Conservation (phyloP, 1,139 yeast species). For the Magnusiomyces paraingens region DNA sequence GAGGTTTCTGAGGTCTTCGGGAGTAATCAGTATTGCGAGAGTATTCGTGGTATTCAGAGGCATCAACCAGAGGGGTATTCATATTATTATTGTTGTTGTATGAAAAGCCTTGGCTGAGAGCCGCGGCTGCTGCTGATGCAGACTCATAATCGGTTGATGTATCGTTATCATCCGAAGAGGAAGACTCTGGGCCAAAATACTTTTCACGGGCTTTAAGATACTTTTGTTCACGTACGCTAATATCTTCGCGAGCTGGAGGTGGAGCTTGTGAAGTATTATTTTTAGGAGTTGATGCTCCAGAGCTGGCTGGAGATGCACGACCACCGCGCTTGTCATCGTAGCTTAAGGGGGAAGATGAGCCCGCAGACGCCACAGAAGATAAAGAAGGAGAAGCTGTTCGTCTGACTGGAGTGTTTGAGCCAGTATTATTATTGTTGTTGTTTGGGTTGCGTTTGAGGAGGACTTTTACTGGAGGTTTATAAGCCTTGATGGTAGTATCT, state of each 20-base stretch:
- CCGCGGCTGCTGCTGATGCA: not conserved
- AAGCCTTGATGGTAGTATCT: conserved; percentile 11
- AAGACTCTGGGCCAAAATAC: conserved; percentile 13
- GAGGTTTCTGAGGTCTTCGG: not conserved
- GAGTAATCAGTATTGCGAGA: conserved; percentile 2
- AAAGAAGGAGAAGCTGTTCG: not conserved
- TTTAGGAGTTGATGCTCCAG: conserved; percentile 7
- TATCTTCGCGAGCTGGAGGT: conserved; percentile 14
- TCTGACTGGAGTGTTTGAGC: conserved; percentile 4
- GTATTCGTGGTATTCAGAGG: conserved; percentile 4
- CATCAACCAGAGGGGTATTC: not conserved
- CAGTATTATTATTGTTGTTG: conserved; percentile 1
- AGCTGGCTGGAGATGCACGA: not conserved
- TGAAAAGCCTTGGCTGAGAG: not conserved
- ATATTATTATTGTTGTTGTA: not conserved
- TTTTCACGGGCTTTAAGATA: conserved; percentile 16
- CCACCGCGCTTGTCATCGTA: not conserved
- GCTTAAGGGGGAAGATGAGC: not conserved
- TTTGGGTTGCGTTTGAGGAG: conserved; percentile 12
- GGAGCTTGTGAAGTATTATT: not conserved
- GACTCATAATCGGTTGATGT: not conserved
- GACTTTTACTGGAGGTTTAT: conserved; percentile 13
- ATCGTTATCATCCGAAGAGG: conserved; percentile 1
- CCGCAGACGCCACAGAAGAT: not conserved
- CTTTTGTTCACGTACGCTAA: conserved; percentile 12